Conservation (phyloP, 2,329 filamentous ascomycete genomes). For the Fusarium mundagurra region DNA sequence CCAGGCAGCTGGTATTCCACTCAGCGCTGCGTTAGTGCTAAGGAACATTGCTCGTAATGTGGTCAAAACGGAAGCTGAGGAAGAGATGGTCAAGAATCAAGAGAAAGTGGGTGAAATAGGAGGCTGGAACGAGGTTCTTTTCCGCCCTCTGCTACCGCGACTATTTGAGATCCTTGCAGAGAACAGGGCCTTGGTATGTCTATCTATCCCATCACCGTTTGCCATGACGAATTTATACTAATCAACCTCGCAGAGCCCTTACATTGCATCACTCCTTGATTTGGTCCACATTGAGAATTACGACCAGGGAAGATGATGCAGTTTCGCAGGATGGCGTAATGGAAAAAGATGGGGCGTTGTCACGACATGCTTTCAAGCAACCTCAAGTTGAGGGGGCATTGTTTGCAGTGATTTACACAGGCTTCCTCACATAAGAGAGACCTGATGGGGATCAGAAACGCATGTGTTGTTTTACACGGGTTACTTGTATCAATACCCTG, state of each 20-base stretch:
- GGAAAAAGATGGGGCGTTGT: conserved; percentile 22
- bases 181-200: conserved; percentile 69
- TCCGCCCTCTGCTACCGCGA: conserved; percentile 71
- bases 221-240: conserved; percentile 11
- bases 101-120: conserved; percentile 56
- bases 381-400: conserved; percentile 2
- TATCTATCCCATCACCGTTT: neutral
- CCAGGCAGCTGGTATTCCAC: conserved; percentile 80
- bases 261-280: conserved; percentile 54
- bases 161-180: conserved; percentile 76
- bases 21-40: conserved; percentile 80
- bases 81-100: conserved; percentile 61
- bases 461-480: conserved; percentile 25
- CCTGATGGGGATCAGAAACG: conserved; percentile 8
- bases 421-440: conserved; percentile 28
- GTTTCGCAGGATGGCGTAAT: conserved; percentile 11
- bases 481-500: conserved; percentile 43
- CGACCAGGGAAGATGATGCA: conserved; percentile 35
- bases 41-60: conserved; percentile 79
- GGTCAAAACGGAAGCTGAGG: conserved; percentile 68
- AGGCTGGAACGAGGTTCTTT: conserved; percentile 74
- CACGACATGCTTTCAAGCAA: neutral
- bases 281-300: conserved; percentile 48
- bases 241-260: conserved; percentile 48
- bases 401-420: neutral